A percentile compares a stretch with the other conserved stretches of the same genome.
Conservation (phyloP, 1,139 yeast species). For the Lodderomyces orthopsilosis region DNA sequence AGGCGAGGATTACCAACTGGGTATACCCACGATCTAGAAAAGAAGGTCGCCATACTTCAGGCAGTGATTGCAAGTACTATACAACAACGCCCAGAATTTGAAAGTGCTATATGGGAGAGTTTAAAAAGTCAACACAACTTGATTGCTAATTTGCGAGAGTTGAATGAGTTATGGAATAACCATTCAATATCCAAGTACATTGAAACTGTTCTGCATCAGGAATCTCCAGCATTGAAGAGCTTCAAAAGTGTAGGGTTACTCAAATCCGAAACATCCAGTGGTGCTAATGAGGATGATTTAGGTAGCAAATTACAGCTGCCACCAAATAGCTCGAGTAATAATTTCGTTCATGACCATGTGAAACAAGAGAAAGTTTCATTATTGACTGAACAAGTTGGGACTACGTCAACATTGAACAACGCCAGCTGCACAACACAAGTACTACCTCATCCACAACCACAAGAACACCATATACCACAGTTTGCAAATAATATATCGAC, state of each 20-base stretch:
- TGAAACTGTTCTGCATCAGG: not conserved
- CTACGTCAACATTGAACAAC: not conserved
- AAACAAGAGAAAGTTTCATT: not conserved
- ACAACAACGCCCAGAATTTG: conserved; percentile 7
- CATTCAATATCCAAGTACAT: conserved; percentile 8
- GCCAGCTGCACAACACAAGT: not conserved
- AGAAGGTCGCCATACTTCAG: conserved; percentile 18
- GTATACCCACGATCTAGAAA: conserved; percentile 23
- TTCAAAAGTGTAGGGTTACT: not conserved
- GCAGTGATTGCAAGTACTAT: conserved; percentile 16
- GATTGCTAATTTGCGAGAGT: conserved; percentile 8
- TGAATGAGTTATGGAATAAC: conserved; percentile 16
- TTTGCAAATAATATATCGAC: not conserved
- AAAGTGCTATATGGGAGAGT: conserved; percentile 8
- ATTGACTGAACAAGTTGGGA: not conserved
- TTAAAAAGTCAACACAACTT: conserved; percentile 6
- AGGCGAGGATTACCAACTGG: conserved; percentile 25
- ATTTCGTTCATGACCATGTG: not conserved
- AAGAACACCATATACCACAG: not conserved
- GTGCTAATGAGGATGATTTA: not conserved
- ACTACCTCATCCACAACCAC: not conserved
- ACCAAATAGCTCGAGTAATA: not conserved
- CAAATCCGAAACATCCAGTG: not conserved
- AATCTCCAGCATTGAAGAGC: not conserved
- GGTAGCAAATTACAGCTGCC: conserved; percentile 2